Percentiles rank a stretch among this genome's conserved stretches.
These are phyloP conservation scores for Chaetomium tenue DNA, from an alignment of 495 filamentous ascomycete genomes.

Conservation along the genomic window DNA sequence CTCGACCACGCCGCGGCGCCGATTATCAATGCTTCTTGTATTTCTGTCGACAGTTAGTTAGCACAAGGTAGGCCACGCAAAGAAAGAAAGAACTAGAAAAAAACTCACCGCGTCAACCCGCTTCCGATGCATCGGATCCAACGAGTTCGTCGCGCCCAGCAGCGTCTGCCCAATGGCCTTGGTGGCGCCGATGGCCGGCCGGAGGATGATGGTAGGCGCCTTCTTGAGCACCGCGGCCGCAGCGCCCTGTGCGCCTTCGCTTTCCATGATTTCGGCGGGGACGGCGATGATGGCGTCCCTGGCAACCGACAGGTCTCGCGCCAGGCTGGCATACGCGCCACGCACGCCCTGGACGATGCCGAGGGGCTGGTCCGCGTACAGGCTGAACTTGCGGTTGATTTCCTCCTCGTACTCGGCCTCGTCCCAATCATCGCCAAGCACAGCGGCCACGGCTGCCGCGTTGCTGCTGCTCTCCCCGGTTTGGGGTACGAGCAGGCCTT, in stretches of 20 bases:
- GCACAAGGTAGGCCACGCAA: background rate
- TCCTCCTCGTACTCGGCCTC: slow-evolving; percentile 66
- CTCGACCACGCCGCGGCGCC: background rate
- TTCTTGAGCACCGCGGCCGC: slow-evolving; percentile 74
- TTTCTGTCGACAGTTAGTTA: slow-evolving; percentile 23
- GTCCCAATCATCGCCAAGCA: slow-evolving; percentile 53
- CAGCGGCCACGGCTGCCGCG: slow-evolving; percentile 26
- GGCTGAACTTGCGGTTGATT: slow-evolving; percentile 44
- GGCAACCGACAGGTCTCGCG: slow-evolving; percentile 79
- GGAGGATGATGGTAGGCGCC: slow-evolving; percentile 85
- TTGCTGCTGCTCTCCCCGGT: slow-evolving; percentile 28
- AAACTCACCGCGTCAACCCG: slow-evolving; percentile 81
- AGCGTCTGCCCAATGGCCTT: slow-evolving; percentile 88
- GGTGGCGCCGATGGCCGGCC: slow-evolving; percentile 85
- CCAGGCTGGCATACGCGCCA: slow-evolving; percentile 75
- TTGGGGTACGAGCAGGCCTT: slow-evolving; percentile 65
- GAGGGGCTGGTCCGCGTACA: slow-evolving; percentile 90
- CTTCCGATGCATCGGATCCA: slow-evolving; percentile 80
- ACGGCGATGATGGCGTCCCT: slow-evolving; percentile 93
- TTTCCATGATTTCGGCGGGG: slow-evolving; percentile 85
- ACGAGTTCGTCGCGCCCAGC: slow-evolving; percentile 86
- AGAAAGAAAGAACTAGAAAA: background rate
- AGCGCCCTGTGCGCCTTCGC: slow-evolving; percentile 75
- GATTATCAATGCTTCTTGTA: slow-evolving; percentile 24
- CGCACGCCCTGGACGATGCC: slow-evolving; percentile 82